Evolutionary conservation across 768 basidiomycete genomes (phyloP), one percentile per base, ranked within the genome.

Genomic region (Trametes sanguinea): DNA sequence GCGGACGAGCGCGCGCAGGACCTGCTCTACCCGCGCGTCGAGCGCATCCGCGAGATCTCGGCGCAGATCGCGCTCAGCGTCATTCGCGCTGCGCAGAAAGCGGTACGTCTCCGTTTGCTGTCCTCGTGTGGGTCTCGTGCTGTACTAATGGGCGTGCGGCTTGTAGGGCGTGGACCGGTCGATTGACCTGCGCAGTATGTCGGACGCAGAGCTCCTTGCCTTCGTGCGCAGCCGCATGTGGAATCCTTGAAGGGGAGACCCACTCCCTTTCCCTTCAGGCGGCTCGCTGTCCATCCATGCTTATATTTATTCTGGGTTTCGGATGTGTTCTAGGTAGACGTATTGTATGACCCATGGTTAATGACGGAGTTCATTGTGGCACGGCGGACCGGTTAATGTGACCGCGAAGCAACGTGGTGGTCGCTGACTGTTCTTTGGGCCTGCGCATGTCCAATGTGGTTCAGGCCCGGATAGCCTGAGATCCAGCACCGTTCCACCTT

Each of bases 41-140:
- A 89, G 68, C 83, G 94, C 68, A 88, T 97, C 65, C 82, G 95
- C 37, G 92, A 95, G 71, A 94, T 96, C 69, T 90, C 88, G 67
- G 84, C 84, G 1, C 72, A 80, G 54, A 90, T 97, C 61, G 90
- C 92, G 13, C 77, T 78, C 57, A 77, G 80, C 46, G 92, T 96
- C 60, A 89, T 95, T 70, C 85, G 87, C 56, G 81, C 85, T 42
- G 92, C 94, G 40, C 94, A 95, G 74, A 80, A 84, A 60, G 87
- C 86, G 61, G 88, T 88, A 69, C 65, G 83, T 79, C 30, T 33
- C 13, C 40, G 22, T 22, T 32, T 14, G 3, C 27, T n/a, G 14
- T 14, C n/a, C 42, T 5, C 8, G 7, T 17, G 45, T 22, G 30
- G 17, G 14, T 39, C 7, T 22, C 22, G 22, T 22, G 22, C 22